These are phyloP conservation scores for Lichtheimia hyalospora DNA, from an alignment of 371 early-diverging fungal species.

Conservation along the genomic window DNA sequence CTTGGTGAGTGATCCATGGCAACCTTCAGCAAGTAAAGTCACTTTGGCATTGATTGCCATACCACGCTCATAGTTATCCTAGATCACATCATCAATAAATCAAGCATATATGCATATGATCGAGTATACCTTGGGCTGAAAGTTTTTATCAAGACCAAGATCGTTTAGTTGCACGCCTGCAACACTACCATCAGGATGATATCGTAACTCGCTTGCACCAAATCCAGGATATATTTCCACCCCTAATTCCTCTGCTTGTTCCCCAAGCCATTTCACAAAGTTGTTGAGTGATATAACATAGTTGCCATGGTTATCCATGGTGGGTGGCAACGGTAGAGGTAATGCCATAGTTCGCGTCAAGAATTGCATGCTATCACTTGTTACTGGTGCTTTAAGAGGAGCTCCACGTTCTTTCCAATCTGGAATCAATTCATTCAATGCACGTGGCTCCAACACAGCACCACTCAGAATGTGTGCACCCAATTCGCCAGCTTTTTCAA, in stretches of 20 bases:
- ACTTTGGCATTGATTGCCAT: slow-evolving; percentile 95
- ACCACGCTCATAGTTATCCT: slow-evolving; percentile 91
- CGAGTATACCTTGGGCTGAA: slow-evolving; percentile 75
- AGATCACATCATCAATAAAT: background rate
- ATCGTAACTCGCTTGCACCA: slow-evolving; percentile 91
- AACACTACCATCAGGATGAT: slow-evolving; percentile 88
- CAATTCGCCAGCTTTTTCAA: slow-evolving; percentile 95
- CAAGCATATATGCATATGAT: slow-evolving; percentile 4
- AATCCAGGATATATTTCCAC: slow-evolving; percentile 96
- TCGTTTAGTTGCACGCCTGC: slow-evolving; percentile 95
- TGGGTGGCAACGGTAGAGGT: slow-evolving; percentile 95
- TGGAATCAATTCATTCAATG: slow-evolving; percentile 93
- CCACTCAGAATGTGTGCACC: slow-evolving; percentile 97
- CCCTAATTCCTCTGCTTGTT: slow-evolving; percentile 95
- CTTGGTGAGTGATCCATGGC: slow-evolving; percentile 96
- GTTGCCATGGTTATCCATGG: slow-evolving; percentile 96
- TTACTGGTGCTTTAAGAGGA: slow-evolving; percentile 88
- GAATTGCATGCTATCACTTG: slow-evolving; percentile 84
- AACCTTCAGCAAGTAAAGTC: slow-evolving; percentile 97
- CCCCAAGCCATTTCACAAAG: slow-evolving; percentile 95
- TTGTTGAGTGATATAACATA: slow-evolving; percentile 94
- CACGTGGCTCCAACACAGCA: slow-evolving; percentile 94
- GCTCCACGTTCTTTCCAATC: slow-evolving; percentile 97
- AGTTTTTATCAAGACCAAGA: slow-evolving; percentile 91
- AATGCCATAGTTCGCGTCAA: slow-evolving; percentile 80